phyloP scores from a whole-genome alignment of 176 grass and related monocot genomes.

The Sorghum bicolor region DNA sequence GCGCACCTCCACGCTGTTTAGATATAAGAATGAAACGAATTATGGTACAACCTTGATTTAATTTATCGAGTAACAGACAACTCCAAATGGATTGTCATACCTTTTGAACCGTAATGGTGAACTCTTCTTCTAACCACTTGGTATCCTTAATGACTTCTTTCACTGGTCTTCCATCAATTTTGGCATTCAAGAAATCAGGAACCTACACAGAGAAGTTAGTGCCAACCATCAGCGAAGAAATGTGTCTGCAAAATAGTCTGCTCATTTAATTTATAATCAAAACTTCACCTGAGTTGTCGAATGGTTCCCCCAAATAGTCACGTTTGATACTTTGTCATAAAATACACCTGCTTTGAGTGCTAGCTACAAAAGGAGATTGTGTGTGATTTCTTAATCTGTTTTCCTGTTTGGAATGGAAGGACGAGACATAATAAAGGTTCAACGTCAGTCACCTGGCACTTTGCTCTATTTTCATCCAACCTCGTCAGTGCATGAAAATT shows the following conservation, averaged over 20 bases:
- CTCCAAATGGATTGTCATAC: constrained; percentile 30
- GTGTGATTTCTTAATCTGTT: background rate
- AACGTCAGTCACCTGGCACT: constrained; percentile 71
- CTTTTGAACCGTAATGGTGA: constrained; percentile 84
- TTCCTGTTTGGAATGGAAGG: constrained; percentile 16
- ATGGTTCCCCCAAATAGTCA: constrained; percentile 99
- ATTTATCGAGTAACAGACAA: background rate
- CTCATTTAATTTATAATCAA: background rate
- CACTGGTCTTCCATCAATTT: constrained; percentile 70
- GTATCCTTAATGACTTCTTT: constrained; percentile 86
- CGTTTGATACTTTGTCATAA: constrained; percentile 95
- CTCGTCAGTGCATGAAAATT: constrained; percentile 93
- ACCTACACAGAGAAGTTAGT: constrained; percentile 52
- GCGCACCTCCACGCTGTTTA: constrained; percentile 80
- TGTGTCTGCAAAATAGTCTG: background rate
- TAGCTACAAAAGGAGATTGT: constrained; percentile 49
- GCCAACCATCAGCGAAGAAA: background rate
- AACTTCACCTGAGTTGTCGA: constrained; percentile 94
- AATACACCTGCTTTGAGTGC: constrained; percentile 96
- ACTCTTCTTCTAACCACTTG: constrained; percentile 89
- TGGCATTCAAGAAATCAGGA: constrained; percentile 99
- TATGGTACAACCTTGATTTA: background rate
- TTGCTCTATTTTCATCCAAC: constrained; percentile 98
- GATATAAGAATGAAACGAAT: constrained; percentile 16
- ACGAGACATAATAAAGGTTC: background rate